phyloP scores from a whole-genome alignment of 2,329 filamentous ascomycete species.

The Rasamsonia emersonii region DNA sequence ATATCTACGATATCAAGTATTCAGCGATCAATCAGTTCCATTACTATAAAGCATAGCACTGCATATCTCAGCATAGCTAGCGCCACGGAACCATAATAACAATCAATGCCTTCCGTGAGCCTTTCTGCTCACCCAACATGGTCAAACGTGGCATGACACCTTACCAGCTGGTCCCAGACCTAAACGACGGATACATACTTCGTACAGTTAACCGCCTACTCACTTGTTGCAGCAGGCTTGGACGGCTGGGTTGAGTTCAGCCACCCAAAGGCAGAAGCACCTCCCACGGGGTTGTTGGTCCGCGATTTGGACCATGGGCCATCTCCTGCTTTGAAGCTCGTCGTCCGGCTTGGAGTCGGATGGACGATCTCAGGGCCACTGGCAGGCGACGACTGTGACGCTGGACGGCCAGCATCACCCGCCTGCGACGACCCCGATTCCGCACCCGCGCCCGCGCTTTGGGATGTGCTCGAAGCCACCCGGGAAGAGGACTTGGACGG shows the following conservation, averaged over 20 bases:
- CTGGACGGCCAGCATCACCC: constrained; percentile 6
- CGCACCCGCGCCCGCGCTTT: constrained; percentile 7
- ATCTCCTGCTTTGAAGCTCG: constrained; percentile 17
- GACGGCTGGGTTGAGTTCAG: constrained; percentile 49
- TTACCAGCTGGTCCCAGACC: no score
- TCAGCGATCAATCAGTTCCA: no score
- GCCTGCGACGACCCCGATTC: constrained; percentile 6
- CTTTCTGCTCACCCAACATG: no score
- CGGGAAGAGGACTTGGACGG: constrained; percentile 54
- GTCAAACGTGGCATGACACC: no score
- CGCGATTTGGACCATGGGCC: constrained; percentile 25
- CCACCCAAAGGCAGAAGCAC: constrained; percentile 92
- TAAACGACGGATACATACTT: no score
- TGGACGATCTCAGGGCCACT: constrained; percentile 9
- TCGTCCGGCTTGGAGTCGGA: constrained; percentile 11
- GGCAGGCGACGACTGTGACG: constrained; percentile 5
- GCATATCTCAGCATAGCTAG: no score
- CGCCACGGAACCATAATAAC: no score
- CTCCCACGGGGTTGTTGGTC: constrained; percentile 73
- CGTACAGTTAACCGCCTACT: no score
- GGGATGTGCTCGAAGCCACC: constrained; percentile 7
- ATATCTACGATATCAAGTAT: no score
- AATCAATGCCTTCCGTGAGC: no score
- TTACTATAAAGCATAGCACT: no score
- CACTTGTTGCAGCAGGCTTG: constrained; percentile 2